Evolutionary conservation across 1,284 basidiomycete species (phyloP).

Genomic region (Porogramme epimiltina): DNA sequence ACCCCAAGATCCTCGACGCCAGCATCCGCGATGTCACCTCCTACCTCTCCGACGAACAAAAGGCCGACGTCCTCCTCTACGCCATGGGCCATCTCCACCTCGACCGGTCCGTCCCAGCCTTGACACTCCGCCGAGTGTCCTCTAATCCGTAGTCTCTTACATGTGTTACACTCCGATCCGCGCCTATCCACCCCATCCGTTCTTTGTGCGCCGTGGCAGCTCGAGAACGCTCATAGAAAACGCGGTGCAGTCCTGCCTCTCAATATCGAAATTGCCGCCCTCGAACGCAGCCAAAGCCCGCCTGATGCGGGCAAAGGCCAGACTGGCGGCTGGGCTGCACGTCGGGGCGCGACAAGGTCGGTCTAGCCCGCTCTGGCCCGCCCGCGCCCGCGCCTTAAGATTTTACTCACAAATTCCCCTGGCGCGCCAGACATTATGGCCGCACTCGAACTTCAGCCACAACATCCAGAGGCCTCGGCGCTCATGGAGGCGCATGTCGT

Average conservation of each 20-base stretch:
- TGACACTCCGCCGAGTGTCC: neutral
- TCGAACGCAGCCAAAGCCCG: constrained; percentile 59
- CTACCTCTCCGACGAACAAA: constrained; percentile 60
- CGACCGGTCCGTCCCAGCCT: constrained; percentile 27
- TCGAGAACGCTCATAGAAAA: constrained; percentile 71
- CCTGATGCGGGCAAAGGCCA: constrained; percentile 62
- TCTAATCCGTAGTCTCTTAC: no score
- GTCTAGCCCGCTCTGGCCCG: constrained; percentile 27
- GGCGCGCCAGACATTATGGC: constrained; percentile 57
- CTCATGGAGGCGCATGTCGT: constrained; percentile 47
- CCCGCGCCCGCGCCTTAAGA: constrained; percentile 7
- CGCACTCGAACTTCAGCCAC: constrained; percentile 63
- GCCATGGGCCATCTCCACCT: constrained; percentile 54
- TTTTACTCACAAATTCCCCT: constrained; percentile 21
- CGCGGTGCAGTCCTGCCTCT: constrained; percentile 69
- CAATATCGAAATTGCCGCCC: constrained; percentile 54
- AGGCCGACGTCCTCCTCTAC: constrained; percentile 65
- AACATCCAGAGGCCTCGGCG: constrained; percentile 65
- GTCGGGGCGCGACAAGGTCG: constrained; percentile 68
- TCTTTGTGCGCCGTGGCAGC: constrained; percentile 29
- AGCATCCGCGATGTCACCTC: constrained; percentile 65
- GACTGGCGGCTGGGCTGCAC: constrained; percentile 58
- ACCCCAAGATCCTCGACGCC: constrained; percentile 71
- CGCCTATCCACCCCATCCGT: no score
- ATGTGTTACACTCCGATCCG: no score